A percentile compares a stretch with the other conserved stretches of the same genome.
These are phyloP conservation scores for Megacollybia marginata DNA, from an alignment of 768 basidiomycete species.

Conservation along the genomic window DNA sequence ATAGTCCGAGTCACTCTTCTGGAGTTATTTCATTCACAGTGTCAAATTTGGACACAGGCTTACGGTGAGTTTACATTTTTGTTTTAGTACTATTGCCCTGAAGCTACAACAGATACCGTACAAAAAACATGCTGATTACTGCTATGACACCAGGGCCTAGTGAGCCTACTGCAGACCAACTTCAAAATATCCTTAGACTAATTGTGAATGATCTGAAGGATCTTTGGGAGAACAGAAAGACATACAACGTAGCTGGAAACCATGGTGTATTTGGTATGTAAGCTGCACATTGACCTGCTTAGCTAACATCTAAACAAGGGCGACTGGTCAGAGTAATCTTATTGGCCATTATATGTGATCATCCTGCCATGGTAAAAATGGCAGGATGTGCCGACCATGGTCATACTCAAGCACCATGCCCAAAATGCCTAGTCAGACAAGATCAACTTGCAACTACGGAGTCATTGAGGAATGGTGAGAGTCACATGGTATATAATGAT, in stretches of 20 bases:
- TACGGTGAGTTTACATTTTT: conserved; percentile 4
- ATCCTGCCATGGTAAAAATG: conserved; percentile 14
- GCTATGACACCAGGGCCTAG: conserved; percentile 18
- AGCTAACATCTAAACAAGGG: not conserved
- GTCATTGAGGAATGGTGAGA: not conserved
- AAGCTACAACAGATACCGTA: conserved; percentile 9
- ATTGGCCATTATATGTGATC: conserved; percentile 10
- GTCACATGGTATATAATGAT: not conserved
- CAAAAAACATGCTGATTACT: conserved; percentile 13
- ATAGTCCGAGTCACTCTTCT: conserved; percentile 13
- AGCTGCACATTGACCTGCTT: not conserved
- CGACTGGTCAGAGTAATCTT: conserved; percentile 3
- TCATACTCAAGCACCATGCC: conserved; percentile 12
- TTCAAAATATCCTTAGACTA: conserved; percentile 16
- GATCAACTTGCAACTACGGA: not conserved
- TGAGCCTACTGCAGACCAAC: conserved; percentile 18
- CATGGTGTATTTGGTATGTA: not conserved
- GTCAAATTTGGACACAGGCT: conserved; percentile 7
- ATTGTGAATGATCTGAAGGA: conserved; percentile 21
- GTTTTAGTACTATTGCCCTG: not conserved
- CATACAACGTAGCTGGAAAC: not conserved
- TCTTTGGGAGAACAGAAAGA: conserved; percentile 18
- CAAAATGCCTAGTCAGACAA: conserved; percentile 1
- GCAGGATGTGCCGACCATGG: conserved; percentile 14
- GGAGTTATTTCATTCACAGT: conserved; percentile 14